Evolutionary conservation across 768 basidiomycete species (phyloP).

Genomic region (Chlorophyllum brunneum): DNA sequence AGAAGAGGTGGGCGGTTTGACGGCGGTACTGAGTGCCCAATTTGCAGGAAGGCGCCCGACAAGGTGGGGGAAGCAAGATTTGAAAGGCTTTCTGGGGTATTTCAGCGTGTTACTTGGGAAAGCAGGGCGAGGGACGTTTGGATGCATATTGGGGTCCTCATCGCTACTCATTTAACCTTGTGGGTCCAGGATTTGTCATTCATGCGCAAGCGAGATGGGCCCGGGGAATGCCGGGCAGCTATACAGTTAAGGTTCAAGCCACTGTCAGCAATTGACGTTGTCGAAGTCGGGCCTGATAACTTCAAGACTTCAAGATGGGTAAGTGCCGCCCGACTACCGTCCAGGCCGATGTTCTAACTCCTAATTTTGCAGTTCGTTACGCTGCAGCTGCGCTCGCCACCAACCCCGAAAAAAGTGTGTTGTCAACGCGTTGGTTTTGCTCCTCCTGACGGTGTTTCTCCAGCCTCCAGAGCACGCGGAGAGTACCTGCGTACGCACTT

Average conservation of each 20-base stretch:
- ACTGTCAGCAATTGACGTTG: conserved; percentile 23
- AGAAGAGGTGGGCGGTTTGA: no score
- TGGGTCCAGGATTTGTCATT: conserved; percentile 3
- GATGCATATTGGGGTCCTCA: no score
- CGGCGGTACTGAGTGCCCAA: no score
- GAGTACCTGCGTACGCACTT: conserved; percentile 99
- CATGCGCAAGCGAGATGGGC: no score
- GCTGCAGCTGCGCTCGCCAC: conserved; percentile 80
- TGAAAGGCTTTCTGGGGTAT: no score
- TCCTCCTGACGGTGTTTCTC: conserved; percentile 13
- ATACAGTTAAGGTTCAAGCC: conserved; percentile 44
- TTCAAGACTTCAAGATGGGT: conserved; percentile 67
- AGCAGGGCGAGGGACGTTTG: no score
- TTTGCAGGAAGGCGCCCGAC: no score
- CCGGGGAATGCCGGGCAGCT: conserved; percentile 27
- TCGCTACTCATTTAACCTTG: not conserved
- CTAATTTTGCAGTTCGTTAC: conserved; percentile 73
- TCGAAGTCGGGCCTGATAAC: conserved; percentile 39
- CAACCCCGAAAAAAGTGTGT: conserved; percentile 95
- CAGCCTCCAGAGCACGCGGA: conserved; percentile 89
- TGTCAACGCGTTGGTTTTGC: not conserved
- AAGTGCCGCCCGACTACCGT: conserved; percentile 28
- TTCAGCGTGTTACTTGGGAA: no score
- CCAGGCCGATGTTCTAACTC: conserved; percentile 17
- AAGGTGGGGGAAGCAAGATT: no score